phyloP scores from a whole-genome alignment of 805 yeast genomes.

The Zygosaccharomyces bisporus region DNA sequence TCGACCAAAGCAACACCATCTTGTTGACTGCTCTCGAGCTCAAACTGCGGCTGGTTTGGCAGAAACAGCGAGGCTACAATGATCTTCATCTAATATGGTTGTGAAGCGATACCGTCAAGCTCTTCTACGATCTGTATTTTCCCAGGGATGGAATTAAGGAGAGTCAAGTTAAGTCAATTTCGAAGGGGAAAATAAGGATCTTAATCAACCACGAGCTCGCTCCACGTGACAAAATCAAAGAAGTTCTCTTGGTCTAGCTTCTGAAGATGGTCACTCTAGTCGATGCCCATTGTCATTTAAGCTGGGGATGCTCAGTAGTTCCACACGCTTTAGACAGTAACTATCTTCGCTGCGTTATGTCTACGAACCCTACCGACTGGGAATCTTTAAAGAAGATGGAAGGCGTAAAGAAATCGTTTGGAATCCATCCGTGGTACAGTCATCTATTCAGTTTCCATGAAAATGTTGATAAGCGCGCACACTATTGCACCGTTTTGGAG shows the following conservation, averaged over 20 bases:
- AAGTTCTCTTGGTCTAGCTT: neutral
- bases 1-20: constrained; percentile 36
- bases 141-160: neutral
- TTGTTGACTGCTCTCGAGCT: constrained; percentile 30
- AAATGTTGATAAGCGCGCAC: constrained; percentile 41
- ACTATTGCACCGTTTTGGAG: constrained; percentile 53
- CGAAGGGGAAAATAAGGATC: neutral
- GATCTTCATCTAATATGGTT: constrained; percentile 48
- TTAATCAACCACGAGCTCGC: neutral
- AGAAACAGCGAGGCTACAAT: constrained; percentile 70
- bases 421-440: constrained; percentile 91
- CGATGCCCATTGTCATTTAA: constrained; percentile 41
- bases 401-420: constrained; percentile 47
- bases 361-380: constrained; percentile 40
- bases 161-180: neutral
- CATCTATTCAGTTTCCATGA: constrained; percentile 51
- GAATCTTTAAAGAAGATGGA: constrained; percentile 22
- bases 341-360: constrained; percentile 41
- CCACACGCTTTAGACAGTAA: constrained; percentile 5
- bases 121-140: neutral
- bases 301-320: constrained; percentile 6
- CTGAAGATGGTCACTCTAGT: constrained; percentile 12
- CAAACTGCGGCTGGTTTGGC: constrained; percentile 69
- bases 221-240: constrained; percentile 2
- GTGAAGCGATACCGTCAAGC: neutral